A percentile compares a stretch with the other conserved stretches of the same genome.
Evolutionary conservation across 345 rosid genomes (phyloP).

Genomic region (Populus davidiana): DNA sequence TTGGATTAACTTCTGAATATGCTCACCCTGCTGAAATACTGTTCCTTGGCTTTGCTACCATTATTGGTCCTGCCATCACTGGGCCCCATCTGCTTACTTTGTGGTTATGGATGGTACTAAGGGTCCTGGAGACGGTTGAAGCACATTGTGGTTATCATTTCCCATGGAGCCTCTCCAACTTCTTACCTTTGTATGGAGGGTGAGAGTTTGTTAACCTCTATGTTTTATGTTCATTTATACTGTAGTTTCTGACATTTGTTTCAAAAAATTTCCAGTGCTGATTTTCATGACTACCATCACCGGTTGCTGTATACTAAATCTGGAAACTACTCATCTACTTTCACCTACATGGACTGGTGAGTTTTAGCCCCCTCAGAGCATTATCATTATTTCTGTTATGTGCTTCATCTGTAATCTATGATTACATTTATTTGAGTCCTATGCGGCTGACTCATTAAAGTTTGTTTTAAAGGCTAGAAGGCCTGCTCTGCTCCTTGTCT

Average conservation of each 20-base stretch:
- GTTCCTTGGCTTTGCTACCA: slow-evolving; percentile 93
- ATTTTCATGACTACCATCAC: slow-evolving; percentile 97
- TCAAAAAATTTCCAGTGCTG: slow-evolving; percentile 56
- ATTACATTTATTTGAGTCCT: neutral
- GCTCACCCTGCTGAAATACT: slow-evolving; percentile 97
- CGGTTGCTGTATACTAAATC: slow-evolving; percentile 94
- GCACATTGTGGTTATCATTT: slow-evolving; percentile 99
- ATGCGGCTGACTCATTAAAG: neutral
- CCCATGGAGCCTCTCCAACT: slow-evolving; percentile 95
- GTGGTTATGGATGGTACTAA: slow-evolving; percentile 90
- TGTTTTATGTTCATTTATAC: neutral
- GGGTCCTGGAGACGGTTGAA: slow-evolving; percentile 96
- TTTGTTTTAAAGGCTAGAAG: neutral
- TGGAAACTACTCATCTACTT: slow-evolving; percentile 94
- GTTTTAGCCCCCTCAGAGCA: slow-evolving; percentile 18
- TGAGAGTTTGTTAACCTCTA: slow-evolving; percentile 29
- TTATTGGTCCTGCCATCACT: slow-evolving; percentile 90
- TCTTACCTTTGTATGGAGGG: slow-evolving; percentile 96
- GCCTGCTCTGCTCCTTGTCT: slow-evolving; percentile 1
- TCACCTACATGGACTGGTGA: slow-evolving; percentile 96
- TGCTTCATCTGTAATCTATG: neutral
- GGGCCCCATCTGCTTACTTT: slow-evolving; percentile 91
- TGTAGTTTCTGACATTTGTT: slow-evolving; percentile 6
- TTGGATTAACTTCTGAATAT: slow-evolving; percentile 93
- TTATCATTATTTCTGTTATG: slow-evolving; percentile 1